These are phyloP conservation scores for Pseudogymnoascus sp. DNA, from an alignment of 2,329 filamentous ascomycete species.

Conservation along the genomic window DNA sequence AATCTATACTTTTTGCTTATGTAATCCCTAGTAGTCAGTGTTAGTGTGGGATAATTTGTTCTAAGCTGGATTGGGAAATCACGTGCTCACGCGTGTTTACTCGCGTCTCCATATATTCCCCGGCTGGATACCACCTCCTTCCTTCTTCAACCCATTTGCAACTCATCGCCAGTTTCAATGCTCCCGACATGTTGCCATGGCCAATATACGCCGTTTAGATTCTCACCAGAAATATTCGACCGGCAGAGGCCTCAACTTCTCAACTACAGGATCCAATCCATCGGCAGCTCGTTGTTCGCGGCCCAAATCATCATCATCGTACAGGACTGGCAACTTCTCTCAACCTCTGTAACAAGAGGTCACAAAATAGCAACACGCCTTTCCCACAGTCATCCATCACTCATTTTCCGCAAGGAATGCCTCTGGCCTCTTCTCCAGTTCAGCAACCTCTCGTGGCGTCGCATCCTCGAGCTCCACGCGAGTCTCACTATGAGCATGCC, in stretches of 20 bases:
- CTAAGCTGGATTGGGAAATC: no score
- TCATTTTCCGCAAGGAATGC: constrained; percentile 63
- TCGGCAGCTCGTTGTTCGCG: constrained; percentile 15
- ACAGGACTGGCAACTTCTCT: constrained; percentile 37
- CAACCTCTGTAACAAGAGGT: constrained; percentile 25
- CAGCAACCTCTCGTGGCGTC: constrained; percentile 34
- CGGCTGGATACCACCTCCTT: background rate
- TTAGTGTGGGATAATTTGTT: no score
- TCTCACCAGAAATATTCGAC: constrained; percentile 11
- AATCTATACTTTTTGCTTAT: background rate
- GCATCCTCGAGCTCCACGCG: constrained; percentile 53
- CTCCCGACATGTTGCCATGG: background rate
- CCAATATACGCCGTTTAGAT: background rate
- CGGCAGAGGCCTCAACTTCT: constrained; percentile 14
- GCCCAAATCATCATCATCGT: constrained; percentile 17
- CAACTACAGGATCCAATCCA: constrained; percentile 21
- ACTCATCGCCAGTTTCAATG: background rate
- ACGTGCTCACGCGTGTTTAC: background rate
- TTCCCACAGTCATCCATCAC: constrained; percentile 71
- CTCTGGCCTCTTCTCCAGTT: constrained; percentile 33
- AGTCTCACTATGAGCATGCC: constrained; percentile 39
- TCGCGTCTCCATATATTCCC: background rate
- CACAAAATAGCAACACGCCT: constrained; percentile 59
- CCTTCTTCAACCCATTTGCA: background rate
- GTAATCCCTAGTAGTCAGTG: no score